These are phyloP conservation scores for Rutstroemia sp. DNA, from an alignment of 2,329 filamentous ascomycete species.

Conservation along the genomic window DNA sequence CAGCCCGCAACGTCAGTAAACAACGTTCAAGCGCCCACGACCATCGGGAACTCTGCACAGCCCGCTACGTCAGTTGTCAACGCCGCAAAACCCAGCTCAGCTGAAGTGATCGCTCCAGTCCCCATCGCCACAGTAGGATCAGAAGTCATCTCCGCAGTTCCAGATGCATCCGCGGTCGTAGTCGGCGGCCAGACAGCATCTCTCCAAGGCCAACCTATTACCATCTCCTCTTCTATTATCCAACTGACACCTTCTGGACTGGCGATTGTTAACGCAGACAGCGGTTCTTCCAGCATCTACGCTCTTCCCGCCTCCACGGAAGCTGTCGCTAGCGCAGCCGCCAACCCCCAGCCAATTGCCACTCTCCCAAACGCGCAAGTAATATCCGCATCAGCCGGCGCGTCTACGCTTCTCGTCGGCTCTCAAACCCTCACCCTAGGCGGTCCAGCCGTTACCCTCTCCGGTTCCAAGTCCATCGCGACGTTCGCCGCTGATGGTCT, in stretches of 20 bases:
- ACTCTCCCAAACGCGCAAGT: constrained; percentile 8
- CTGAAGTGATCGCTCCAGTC: constrained; percentile 7
- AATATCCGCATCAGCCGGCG: constrained; percentile 13
- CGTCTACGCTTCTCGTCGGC: constrained; percentile 10
- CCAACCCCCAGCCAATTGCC: not conserved
- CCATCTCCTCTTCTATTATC: not conserved
- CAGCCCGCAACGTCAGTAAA: not conserved
- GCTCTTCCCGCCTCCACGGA: not conserved
- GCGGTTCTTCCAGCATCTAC: not conserved
- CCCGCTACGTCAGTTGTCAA: not conserved
- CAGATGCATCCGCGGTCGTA: constrained; percentile 12
- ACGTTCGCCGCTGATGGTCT: constrained; percentile 10
- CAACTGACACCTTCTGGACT: not conserved
- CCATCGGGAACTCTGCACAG: not conserved
- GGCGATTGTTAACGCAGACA: not conserved
- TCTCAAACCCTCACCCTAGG: constrained; percentile 12
- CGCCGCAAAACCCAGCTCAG: not conserved
- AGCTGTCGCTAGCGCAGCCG: not conserved
- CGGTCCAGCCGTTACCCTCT: constrained; percentile 11
- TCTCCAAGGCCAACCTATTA: not conserved
- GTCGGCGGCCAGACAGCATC: constrained; percentile 10
- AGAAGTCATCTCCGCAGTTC: constrained; percentile 10
- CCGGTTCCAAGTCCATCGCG: constrained; percentile 5
- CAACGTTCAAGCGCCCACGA: not conserved
- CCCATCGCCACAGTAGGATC: constrained; percentile 16